Conservation (phyloP, 2,329 filamentous ascomycete species). For the Cadophora gregata region DNA sequence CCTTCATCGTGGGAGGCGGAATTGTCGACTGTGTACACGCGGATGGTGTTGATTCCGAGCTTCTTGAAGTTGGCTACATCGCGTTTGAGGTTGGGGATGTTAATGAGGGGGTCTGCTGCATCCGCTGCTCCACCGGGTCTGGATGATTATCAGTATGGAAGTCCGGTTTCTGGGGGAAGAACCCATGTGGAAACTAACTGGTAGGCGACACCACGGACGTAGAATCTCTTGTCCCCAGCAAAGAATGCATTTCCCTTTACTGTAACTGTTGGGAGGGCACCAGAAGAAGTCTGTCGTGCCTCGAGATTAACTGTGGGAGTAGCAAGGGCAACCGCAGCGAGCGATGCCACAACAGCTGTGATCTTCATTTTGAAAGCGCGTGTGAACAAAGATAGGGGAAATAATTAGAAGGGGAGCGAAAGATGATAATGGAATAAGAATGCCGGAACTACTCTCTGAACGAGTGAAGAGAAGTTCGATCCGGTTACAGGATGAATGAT, state of each 20-base stretch:
- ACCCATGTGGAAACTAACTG: conserved; percentile 45
- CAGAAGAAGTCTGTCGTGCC: conserved; percentile 30
- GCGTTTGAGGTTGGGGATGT: conserved; percentile 63
- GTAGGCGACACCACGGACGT: conserved; percentile 68
- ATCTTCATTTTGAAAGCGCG: conserved; percentile 36
- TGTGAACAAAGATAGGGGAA: not conserved
- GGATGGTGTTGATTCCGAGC: conserved; percentile 73
- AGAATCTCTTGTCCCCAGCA: conserved; percentile 49
- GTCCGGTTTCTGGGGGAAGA: not conserved
- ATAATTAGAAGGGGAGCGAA: conserved; percentile 1
- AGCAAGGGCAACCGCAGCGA: conserved; percentile 33
- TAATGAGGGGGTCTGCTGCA: conserved; percentile 67
- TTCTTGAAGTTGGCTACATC: conserved; percentile 72
- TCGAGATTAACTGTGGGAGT: conserved; percentile 28
- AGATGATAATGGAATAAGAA: not conserved
- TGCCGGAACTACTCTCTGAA: conserved; percentile 19
- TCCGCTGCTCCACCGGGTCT: conserved; percentile 61
- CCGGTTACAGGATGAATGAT: conserved; percentile 8
- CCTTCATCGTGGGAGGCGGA: conserved; percentile 70
- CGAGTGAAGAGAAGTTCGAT: conserved; percentile 21
- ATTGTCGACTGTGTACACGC: conserved; percentile 78
- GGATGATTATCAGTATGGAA: not conserved
- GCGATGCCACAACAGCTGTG: conserved; percentile 33
- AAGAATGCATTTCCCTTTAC: conserved; percentile 45
- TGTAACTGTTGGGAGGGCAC: conserved; percentile 33